These are phyloP conservation scores for Fusarium begoniae DNA, from an alignment of 2,329 filamentous ascomycete species.

Conservation along the genomic window DNA sequence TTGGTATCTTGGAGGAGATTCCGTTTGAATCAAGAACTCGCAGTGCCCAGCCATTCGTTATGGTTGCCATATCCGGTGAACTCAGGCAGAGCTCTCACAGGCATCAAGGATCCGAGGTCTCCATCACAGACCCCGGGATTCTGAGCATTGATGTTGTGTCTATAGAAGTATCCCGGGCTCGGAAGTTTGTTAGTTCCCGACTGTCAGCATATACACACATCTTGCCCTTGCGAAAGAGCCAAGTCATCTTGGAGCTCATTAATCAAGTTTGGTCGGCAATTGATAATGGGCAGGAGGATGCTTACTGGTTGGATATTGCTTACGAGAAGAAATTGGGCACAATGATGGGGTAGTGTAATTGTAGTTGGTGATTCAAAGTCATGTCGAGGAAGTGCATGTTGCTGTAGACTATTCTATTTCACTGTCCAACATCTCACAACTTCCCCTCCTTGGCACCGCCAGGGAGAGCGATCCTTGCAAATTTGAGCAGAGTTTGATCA, in stretches of 20 bases:
- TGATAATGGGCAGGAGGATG: neutral
- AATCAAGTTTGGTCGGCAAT: neutral
- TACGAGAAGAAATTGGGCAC: constrained; percentile 6
- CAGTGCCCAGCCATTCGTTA: constrained; percentile 7
- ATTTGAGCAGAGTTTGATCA: neutral
- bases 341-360: neutral
- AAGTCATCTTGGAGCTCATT: neutral
- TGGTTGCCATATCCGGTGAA: constrained; percentile 3
- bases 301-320: constrained; percentile 8
- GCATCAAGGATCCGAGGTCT: neutral
- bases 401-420: neutral
- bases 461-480: neutral
- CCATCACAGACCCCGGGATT: neutral
- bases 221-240: neutral
- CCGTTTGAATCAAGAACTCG: constrained; percentile 5
- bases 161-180: neutral
- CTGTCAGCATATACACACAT: constrained; percentile 5
- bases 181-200: neutral
- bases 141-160: neutral
- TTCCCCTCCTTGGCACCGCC: neutral
- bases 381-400: rapidly evolving
- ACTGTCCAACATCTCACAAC: rapidly evolving
- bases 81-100: neutral
- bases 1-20: neutral
- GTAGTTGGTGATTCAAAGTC: neutral